Conservation (phyloP, 75 land plant species). For the Cunninghamia lanceolata region DNA sequence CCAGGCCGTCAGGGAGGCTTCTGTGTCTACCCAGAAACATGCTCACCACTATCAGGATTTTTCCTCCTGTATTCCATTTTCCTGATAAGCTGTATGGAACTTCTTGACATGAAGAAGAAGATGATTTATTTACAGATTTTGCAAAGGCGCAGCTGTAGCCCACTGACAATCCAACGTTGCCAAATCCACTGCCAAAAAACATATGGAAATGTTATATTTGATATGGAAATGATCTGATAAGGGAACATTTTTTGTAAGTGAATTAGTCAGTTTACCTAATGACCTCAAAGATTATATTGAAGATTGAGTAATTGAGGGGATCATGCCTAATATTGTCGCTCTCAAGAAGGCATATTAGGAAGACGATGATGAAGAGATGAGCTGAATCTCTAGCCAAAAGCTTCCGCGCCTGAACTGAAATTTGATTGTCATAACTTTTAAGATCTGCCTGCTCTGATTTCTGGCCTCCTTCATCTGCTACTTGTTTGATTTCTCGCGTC, state of each 20-base stretch:
- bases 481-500: neutral
- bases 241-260: too few species aligned
- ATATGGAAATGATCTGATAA: neutral
- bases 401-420: conserved; percentile 11
- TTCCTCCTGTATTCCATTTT: conserved; percentile 28
- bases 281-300: conserved; percentile 44
- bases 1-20: conserved; percentile 26
- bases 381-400: conserved; percentile 24
- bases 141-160: conserved; percentile 29
- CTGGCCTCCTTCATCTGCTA: neutral
- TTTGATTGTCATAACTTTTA: neutral
- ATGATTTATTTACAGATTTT: neutral
- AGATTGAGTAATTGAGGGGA: conserved; percentile 37
- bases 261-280: conserved; percentile 18
- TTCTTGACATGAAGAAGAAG: conserved; percentile 11
- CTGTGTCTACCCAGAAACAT: conserved; percentile 41
- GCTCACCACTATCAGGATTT: conserved; percentile 14
- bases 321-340: conserved; percentile 19
- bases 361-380: conserved; percentile 21
- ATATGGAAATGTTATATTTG: neutral
- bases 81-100: conserved; percentile 38
- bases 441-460: neutral
- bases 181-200: conserved; percentile 32
- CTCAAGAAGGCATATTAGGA: conserved; percentile 35
- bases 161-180: conserved; percentile 36